Percentiles rank a stretch among this genome's conserved stretches.
These are phyloP conservation scores for Purshia tridentata DNA, from an alignment of 306 rosid species.

Conservation along the genomic window DNA sequence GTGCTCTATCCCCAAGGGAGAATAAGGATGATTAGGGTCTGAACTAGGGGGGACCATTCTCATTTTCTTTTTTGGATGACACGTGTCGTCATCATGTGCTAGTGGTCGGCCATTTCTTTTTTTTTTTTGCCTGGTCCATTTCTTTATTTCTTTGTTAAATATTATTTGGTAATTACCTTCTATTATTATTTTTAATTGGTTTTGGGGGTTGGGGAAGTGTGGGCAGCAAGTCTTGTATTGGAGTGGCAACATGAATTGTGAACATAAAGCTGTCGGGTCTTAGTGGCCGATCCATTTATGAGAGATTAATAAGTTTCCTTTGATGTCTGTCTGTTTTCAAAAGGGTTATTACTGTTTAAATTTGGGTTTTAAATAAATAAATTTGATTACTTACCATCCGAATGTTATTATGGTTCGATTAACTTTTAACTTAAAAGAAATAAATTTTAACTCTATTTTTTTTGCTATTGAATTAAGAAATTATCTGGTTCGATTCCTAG, in stretches of 20 bases:
- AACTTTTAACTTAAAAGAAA: no score
- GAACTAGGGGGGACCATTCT: background rate
- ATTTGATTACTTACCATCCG: no score
- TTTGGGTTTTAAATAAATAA: no score
- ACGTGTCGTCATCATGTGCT: background rate
- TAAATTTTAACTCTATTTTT: no score
- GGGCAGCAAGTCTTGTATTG: background rate
- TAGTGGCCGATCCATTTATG: background rate
- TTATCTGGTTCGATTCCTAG: no score
- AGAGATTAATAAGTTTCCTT: background rate
- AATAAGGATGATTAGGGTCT: background rate
- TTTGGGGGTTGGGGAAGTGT: background rate
- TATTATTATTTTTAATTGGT: background rate
- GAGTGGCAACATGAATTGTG: background rate
- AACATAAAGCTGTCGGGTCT: slow-evolving; percentile 17
- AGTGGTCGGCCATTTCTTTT: slow-evolving; percentile 10
- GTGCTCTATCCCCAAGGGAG: background rate
- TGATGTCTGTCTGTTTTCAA: no score
- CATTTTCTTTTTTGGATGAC: background rate
- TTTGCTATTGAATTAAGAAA: no score
- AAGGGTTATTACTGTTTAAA: no score
- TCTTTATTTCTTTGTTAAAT: background rate
- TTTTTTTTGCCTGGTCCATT: no score
- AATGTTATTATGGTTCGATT: no score
- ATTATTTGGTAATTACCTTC: background rate